phyloP scores from a whole-genome alignment of 192 early-diverging fungal genomes.

The Coemansia javaensis region DNA sequence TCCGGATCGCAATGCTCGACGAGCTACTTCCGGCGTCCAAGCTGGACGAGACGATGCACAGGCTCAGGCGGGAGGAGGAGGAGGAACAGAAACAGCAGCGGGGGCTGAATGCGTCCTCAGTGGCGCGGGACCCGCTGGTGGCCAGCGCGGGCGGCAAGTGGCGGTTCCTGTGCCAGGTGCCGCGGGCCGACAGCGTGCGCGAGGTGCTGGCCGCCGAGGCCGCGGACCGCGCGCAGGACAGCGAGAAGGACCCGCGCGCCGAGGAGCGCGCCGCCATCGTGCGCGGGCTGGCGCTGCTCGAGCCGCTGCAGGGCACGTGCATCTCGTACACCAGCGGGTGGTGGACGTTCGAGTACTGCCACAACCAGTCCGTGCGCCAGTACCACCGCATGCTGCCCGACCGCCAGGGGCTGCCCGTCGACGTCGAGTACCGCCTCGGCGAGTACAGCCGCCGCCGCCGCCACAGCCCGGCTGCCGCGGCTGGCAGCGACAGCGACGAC shows the following conservation, averaged over 20 bases:
- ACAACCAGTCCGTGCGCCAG: conserved; percentile 58
- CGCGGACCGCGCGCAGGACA: conserved; percentile 8
- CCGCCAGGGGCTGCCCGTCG: conserved; percentile 18
- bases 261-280: conserved; percentile 23
- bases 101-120: neutral
- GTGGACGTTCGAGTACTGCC: conserved; percentile 90
- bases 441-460: conserved; percentile 27
- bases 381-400: conserved; percentile 48
- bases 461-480: conserved; percentile 3
- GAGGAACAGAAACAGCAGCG: neutral
- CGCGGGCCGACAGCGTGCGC: conserved; percentile 21
- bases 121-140: conserved; percentile 27
- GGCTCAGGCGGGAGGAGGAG: neutral
- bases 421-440: conserved; percentile 42
- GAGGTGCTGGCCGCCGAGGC: conserved; percentile 4
- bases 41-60: conserved; percentile 6
- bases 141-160: conserved; percentile 8
- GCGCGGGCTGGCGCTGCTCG: conserved; percentile 57
- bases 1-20: conserved; percentile 15
- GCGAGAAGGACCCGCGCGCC: conserved; percentile 31
- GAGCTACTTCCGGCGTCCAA: conserved; percentile 23
- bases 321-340: conserved; percentile 53
- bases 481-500: too few species aligned
- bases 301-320: conserved; percentile 43
- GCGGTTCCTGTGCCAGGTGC: conserved; percentile 55